A percentile compares a stretch with the other conserved stretches of the same genome.
Evolutionary conservation across 2,329 filamentous ascomycete species (phyloP).

Genomic region (Fusarium praegraminearum): DNA sequence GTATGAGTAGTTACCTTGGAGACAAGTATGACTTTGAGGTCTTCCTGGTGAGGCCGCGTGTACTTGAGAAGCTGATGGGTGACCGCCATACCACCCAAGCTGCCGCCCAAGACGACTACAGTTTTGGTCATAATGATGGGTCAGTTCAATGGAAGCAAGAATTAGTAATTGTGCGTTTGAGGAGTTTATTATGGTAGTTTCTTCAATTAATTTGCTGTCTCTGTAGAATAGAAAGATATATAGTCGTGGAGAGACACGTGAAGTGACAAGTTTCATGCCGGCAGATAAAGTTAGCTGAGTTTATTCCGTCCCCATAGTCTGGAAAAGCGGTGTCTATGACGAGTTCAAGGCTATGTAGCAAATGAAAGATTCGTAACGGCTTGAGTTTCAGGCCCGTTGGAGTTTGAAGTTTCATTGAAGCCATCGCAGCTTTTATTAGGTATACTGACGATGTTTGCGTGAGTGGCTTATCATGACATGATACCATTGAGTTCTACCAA

Average conservation of each 20-base stretch:
- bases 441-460: not conserved
- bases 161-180: not conserved
- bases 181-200: not conserved
- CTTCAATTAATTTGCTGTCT: not conserved
- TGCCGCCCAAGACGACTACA: conserved; percentile 66
- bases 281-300: not conserved
- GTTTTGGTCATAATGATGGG: conserved; percentile 60
- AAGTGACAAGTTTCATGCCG: conserved; percentile 12
- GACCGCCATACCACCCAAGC: conserved; percentile 64
- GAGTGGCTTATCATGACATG: not conserved
- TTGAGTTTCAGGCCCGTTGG: conserved; percentile 17
- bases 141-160: not conserved
- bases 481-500: not conserved
- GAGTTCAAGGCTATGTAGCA: conserved; percentile 26
- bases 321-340: conserved; percentile 36
- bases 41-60: conserved; percentile 57
- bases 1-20: conserved; percentile 61
- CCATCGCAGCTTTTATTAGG: conserved; percentile 3
- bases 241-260: conserved; percentile 2
- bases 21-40: conserved; percentile 67
- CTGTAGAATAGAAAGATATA: not conserved
- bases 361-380: conserved; percentile 8
- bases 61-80: conserved; percentile 68
- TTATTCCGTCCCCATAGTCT: conserved; percentile 24
- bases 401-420: not conserved